Base-by-base conservation (phyloP, 768 basidiomycete genomes). In the Rhodotorula taiwanensis region DNA sequence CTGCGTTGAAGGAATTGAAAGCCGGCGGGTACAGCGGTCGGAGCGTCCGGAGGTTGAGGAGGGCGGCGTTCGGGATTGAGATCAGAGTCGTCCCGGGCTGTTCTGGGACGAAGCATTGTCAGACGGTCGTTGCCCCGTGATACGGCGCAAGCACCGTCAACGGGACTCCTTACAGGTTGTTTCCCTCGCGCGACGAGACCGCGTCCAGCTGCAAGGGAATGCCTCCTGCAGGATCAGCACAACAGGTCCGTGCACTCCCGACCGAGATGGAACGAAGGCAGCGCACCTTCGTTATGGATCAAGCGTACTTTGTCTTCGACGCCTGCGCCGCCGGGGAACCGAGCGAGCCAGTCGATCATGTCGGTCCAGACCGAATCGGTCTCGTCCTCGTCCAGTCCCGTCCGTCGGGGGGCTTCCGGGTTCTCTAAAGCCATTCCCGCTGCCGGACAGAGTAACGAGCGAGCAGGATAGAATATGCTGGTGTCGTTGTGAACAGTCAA, bases 41-140 rank as follows among this genome's bases (percentile, higher is more conserved):
- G 39, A 95, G 80, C 0, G 91, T 92, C 50, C 79, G 77, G 43
- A 79, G 76, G 75, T 93, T 97, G 68, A 94, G 76, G 66, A 95
- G 76, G 0, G 84, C 84, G 18, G 76, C 76, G 4, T 82, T 78
- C 4, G 93, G 93, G 14, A 95, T 77, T 7, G 79, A 80, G 73
- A 95, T 83, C 27, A 97, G 76, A 0, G 78, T 77, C 0, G 81
- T 79, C 18, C 80, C 81, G 36, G 84, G 81, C 76, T 84, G 49
- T 25, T 11, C 8, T 27, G 47, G 11, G 27, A 20, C 14, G 1
- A 28, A 20, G 14, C n/a, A n/a, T n/a, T n/a, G 25, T 28, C 27
- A 28, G 28, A 6, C 39, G 28, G 47, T 7, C 8, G 2, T 28
- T n/a, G n/a, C n/a, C n/a, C n/a, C n/a, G n/a, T n/a, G n/a, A n/a